phyloP scores from a whole-genome alignment of 169 alveolate genomes.

The Plasmodium cynomolgi region DNA sequence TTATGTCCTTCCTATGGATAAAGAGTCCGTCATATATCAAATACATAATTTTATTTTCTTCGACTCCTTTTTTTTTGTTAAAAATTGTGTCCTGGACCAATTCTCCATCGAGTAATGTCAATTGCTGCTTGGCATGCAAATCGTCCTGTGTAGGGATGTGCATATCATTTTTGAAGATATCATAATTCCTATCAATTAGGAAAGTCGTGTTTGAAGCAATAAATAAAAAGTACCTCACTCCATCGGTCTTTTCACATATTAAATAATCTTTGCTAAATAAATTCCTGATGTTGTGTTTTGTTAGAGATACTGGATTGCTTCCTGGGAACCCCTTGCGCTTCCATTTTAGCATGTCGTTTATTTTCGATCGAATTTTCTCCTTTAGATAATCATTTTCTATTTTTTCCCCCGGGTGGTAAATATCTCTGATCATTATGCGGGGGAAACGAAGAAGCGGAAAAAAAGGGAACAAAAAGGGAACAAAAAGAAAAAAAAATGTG shows the following conservation, averaged over 20 bases:
- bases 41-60: constrained; percentile 70
- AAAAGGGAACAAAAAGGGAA: not conserved
- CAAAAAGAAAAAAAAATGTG: too few relatives aligned
- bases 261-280: constrained; percentile 86
- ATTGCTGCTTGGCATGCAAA: constrained; percentile 85
- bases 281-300: constrained; percentile 78
- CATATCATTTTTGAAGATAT: constrained; percentile 85
- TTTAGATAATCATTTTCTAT: constrained; percentile 57
- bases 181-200: constrained; percentile 90
- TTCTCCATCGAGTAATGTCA: constrained; percentile 92
- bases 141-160: constrained; percentile 86
- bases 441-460: not conserved
- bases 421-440: constrained; percentile 18
- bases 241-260: constrained; percentile 94
- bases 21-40: constrained; percentile 90
- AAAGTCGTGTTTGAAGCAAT: constrained; percentile 89
- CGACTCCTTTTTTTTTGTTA: constrained; percentile 40
- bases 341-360: constrained; percentile 89
- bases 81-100: constrained; percentile 83
- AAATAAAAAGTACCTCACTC: constrained; percentile 88
- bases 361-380: constrained; percentile 77
- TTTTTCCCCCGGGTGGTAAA: constrained; percentile 70
- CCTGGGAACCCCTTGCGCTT: constrained; percentile 90
- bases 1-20: constrained; percentile 87
- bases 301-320: constrained; percentile 90